Conservation (phyloP, 2,329 filamentous ascomycete species). For the Rhinocladiella mackenziei region DNA sequence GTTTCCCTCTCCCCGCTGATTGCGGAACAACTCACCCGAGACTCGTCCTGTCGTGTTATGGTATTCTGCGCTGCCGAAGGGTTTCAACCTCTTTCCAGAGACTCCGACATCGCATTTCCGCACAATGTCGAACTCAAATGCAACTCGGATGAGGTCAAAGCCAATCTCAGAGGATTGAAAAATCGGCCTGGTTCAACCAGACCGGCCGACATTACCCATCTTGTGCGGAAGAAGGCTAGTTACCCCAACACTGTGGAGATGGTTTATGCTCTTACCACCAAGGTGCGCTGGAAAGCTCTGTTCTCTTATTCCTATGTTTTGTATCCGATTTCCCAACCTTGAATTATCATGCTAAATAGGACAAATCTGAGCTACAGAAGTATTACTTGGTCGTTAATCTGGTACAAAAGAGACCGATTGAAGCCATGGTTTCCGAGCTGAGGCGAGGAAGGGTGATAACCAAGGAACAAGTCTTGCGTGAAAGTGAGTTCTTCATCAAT, state of each 20-base stretch:
- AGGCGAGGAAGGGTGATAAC: constrained; percentile 63
- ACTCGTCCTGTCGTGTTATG: constrained; percentile 68
- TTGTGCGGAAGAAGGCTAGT: constrained; percentile 59
- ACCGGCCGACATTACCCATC: constrained; percentile 82
- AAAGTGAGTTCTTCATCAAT: constrained; percentile 67
- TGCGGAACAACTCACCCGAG: constrained; percentile 54
- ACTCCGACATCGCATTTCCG: constrained; percentile 76
- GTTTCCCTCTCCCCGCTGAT: constrained; percentile 54
- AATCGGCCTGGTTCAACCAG: constrained; percentile 93
- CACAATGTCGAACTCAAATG: constrained; percentile 89
- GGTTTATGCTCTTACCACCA: constrained; percentile 86
- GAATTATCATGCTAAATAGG: constrained; percentile 28
- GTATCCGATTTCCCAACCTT: constrained; percentile 25
- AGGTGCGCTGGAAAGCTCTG: constrained; percentile 51
- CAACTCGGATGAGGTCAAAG: constrained; percentile 81
- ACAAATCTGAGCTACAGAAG: constrained; percentile 49
- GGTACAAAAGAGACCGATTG: constrained; percentile 67
- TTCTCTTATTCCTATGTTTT: constrained; percentile 17
- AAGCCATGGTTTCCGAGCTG: constrained; percentile 66
- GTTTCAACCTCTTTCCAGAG: constrained; percentile 51
- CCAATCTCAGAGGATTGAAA: constrained; percentile 91
- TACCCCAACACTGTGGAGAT: constrained; percentile 77
- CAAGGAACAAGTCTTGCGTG: constrained; percentile 74
- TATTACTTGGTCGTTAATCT: constrained; percentile 70
- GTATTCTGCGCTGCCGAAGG: constrained; percentile 71